Base-by-base conservation (phyloP, 306 rosid genomes). In the Astragalus glycyphyllos region DNA sequence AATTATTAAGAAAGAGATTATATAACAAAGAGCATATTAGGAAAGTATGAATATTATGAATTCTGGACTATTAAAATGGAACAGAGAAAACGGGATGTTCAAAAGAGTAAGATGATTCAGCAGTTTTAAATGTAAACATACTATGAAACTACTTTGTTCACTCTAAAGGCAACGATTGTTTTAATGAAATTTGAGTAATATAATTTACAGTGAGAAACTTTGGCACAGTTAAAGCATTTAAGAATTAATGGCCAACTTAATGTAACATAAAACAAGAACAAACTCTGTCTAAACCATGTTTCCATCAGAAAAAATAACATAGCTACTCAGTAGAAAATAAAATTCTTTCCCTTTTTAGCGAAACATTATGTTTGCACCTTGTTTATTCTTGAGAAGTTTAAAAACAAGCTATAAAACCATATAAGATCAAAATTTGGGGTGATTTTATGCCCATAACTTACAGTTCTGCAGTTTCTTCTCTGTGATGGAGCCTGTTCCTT, bases 401-500 rank as follows among this genome's bases (percentile, higher is more conserved):
- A 12, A 12, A 34, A 46, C 56, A 31, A 32, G 32, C n/a, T 16
- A 16, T 16, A 57, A 71, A 61, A n/a, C 10, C 32, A 44, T 16
- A 69, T 8, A 53, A 71, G 60, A 58, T 41, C 58, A 60, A 38
- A 4, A 37, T 47, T 31, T 16, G 54, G 31, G 31, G 50, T 23
- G 47, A 14, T 2, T 34, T 70, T 14, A 57, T 26, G 58, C 65
- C 78, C 72, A 9, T 47, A 54, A 87, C 96, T 82, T 76, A 90
- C 91, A 79, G 78, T 17, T 87, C 5, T 34, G 38, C 1, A 34
- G n/a, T n/a, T 34, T 20, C 2, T 20, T 20, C 2, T 20, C 2
- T 20, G 23, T 20, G 23, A 20, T 20, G 23, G 23, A 20, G 23
- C 23, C 1, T 20, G 23, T 20, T 20, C 23, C 23, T 20, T 20